Conservation (phyloP, 2,329 filamentous ascomycete genomes). For the Xylaria sp. region DNA sequence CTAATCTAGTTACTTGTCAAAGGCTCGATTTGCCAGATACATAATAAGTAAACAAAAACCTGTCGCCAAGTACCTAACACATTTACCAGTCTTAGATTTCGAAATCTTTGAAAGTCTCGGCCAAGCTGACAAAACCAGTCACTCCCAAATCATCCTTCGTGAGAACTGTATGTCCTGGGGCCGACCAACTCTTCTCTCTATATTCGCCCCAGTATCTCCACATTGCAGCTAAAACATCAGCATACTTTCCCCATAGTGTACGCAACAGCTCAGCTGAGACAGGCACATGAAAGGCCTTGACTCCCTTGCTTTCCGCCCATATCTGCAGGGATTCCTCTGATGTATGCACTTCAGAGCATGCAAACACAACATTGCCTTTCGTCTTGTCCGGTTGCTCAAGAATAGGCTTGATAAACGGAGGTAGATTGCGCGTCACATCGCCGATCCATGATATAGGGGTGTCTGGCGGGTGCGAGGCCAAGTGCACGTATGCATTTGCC, state of each 20-base stretch:
- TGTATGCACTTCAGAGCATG: constrained; percentile 16
- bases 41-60: too few species aligned
- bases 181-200: constrained; percentile 29
- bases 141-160: constrained; percentile 31
- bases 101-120: constrained; percentile 23
- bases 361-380: constrained; percentile 30
- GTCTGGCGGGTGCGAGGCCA: constrained; percentile 30
- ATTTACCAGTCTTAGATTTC: constrained; percentile 6
- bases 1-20: too few species aligned
- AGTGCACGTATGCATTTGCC: constrained; percentile 30
- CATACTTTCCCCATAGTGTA: constrained; percentile 23
- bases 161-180: constrained; percentile 24
- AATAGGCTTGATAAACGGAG: constrained; percentile 30
- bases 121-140: constrained; percentile 22
- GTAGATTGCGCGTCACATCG: constrained; percentile 28
- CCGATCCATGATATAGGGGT: constrained; percentile 30
- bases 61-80: neutral
- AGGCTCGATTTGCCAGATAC: neutral
- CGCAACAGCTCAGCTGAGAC: constrained; percentile 25
- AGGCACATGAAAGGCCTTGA: constrained; percentile 29
- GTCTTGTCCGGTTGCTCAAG: constrained; percentile 31
- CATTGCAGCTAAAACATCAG: constrained; percentile 30
- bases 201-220: constrained; percentile 34
- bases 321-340: constrained; percentile 32
- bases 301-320: constrained; percentile 30